Evolutionary conservation across 2,329 filamentous ascomycete species (phyloP).

Genomic region (Ilyonectria mors-panacis): DNA sequence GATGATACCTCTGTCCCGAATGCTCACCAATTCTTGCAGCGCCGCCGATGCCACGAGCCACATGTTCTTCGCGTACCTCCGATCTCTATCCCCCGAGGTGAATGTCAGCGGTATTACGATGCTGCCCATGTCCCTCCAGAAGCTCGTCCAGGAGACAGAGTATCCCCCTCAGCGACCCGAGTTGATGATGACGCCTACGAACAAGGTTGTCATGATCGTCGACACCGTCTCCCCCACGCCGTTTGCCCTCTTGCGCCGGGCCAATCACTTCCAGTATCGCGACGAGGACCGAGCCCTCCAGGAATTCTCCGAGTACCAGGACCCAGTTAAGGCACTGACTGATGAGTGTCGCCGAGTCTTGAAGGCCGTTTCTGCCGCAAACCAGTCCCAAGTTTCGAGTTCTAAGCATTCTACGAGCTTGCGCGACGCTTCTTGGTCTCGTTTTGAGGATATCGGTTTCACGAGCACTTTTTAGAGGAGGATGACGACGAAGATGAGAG

Average conservation of each 20-base stretch:
- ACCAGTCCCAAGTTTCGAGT: slow-evolving; percentile 84
- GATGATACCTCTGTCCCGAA: slow-evolving; percentile 17
- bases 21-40: slow-evolving; percentile 60
- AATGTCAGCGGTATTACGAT: slow-evolving; percentile 84
- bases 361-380: slow-evolving; percentile 87
- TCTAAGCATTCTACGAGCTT: slow-evolving; percentile 80
- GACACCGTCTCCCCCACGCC: slow-evolving; percentile 95
- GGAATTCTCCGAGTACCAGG: slow-evolving; percentile 89
- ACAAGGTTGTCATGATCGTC: slow-evolving; percentile 96
- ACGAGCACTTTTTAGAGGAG: slow-evolving; percentile 81
- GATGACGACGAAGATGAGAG: slow-evolving; percentile 76
- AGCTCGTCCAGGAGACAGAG: slow-evolving; percentile 91
- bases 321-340: slow-evolving; percentile 88
- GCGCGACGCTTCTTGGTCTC: slow-evolving; percentile 93
- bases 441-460: slow-evolving; percentile 96
- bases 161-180: slow-evolving; percentile 88
- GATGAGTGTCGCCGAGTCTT: slow-evolving; percentile 95
- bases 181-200: slow-evolving; percentile 84
- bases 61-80: slow-evolving; percentile 96
- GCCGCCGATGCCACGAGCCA: slow-evolving; percentile 97
- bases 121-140: slow-evolving; percentile 91
- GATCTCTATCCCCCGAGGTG: slow-evolving; percentile 88
- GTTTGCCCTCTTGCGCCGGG: slow-evolving; percentile 89
- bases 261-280: slow-evolving; percentile 95
- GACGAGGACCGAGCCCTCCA: slow-evolving; percentile 89